Conservation (phyloP, 139 green algal species). For the Tetradesmus lagerheimii region DNA sequence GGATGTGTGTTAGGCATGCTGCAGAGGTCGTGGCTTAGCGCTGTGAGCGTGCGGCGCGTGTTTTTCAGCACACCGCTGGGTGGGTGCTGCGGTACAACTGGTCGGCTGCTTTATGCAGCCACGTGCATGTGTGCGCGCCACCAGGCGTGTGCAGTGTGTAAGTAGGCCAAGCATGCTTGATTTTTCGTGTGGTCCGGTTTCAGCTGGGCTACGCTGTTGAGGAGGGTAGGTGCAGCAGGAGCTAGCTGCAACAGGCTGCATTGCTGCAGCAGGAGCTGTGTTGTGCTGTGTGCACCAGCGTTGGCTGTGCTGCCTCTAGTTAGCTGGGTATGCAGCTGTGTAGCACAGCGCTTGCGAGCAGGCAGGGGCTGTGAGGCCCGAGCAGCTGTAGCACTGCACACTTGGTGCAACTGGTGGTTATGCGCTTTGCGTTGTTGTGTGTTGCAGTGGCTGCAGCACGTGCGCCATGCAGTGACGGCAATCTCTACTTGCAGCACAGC, state of each 20-base stretch:
- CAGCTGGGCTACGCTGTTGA: slow-evolving; percentile 1
- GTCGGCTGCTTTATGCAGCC: neutral
- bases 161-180: neutral
- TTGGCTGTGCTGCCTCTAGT: neutral
- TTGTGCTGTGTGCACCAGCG: neutral
- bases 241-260: neutral
- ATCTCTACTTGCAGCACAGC: neutral
- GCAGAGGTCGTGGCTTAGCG: neutral
- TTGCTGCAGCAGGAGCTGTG: neutral
- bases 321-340: neutral
- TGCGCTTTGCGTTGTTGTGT: too few species aligned
- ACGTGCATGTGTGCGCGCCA: neutral
- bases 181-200: neutral
- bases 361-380: too few species aligned
- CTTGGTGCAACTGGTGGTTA: too few species aligned
- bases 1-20: neutral
- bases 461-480: neutral
- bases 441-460: neutral
- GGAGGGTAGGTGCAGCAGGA: neutral
- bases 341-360: too few species aligned
- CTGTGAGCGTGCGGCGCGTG: neutral
- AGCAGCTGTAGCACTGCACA: too few species aligned
- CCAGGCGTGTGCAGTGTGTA: neutral
- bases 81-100: neutral
- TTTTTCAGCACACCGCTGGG: neutral